Percentiles rank a stretch among this genome's conserved stretches.
Evolutionary conservation across 2,329 filamentous ascomycete species (phyloP).

Genomic region (Cladophialophora chaetospira): DNA sequence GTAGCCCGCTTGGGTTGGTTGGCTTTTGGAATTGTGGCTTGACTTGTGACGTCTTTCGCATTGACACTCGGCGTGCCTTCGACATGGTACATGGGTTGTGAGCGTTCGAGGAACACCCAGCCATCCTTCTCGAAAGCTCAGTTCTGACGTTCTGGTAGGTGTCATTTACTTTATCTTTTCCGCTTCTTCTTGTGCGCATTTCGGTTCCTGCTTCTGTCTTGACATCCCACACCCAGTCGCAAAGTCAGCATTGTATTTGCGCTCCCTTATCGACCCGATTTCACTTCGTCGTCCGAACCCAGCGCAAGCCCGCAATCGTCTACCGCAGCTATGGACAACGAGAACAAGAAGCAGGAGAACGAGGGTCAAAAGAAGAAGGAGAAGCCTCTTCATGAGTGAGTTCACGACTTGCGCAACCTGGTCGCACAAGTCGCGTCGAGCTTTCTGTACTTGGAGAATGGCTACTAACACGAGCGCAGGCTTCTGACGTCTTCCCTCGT

Average conservation of each 20-base stretch:
- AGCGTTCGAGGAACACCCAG: background rate
- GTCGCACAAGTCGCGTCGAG: background rate
- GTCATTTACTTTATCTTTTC: background rate
- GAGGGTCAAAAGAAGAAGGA: constrained; percentile 35
- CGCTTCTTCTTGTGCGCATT: background rate
- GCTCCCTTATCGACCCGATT: background rate
- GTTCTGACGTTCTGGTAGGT: background rate
- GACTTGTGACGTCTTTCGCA: constrained; percentile 17
- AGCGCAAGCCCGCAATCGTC: background rate
- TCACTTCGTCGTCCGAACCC: background rate
- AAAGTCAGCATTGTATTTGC: background rate
- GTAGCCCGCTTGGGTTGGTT: background rate
- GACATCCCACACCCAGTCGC: background rate
- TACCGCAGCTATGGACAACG: constrained; percentile 28
- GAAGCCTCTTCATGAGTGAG: constrained; percentile 48
- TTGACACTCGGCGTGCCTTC: background rate
- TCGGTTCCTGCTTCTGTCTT: background rate
- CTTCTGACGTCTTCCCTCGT: constrained; percentile 58
- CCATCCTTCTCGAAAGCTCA: background rate
- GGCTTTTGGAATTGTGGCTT: constrained; percentile 15
- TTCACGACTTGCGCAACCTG: background rate
- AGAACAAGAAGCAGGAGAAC: constrained; percentile 21
- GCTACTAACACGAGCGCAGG: constrained; percentile 36
- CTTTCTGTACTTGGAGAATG: background rate
- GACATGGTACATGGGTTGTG: constrained; percentile 21